Percentiles rank a stretch among this genome's conserved stretches.
Conservation (phyloP, 129 eudicot species). For the Tagetes erecta region DNA sequence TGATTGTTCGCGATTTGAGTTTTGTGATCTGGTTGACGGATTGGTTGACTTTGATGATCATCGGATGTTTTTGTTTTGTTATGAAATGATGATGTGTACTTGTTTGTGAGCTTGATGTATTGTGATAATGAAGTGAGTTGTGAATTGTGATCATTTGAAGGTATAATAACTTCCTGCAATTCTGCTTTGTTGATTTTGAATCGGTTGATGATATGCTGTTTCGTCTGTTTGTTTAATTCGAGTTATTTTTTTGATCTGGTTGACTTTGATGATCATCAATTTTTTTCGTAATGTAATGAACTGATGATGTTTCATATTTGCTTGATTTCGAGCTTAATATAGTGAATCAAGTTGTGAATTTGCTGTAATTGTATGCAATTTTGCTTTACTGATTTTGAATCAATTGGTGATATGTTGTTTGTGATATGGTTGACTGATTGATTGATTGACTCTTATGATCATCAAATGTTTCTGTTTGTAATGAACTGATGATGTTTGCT, state of each 20-base stretch:
- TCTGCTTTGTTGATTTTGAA: constrained; percentile 17
- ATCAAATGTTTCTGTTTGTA: background rate
- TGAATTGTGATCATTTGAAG: constrained; percentile 10
- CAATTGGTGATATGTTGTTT: no score
- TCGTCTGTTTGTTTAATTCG: background rate
- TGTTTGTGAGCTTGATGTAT: no score
- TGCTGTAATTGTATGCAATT: no score
- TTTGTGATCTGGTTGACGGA: constrained; percentile 8
- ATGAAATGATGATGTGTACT: no score
- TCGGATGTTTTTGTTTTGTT: no score
- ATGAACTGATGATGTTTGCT: background rate
- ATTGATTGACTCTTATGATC: background rate
- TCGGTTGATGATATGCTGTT: background rate
- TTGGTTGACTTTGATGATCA: background rate
- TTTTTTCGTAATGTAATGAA: no score
- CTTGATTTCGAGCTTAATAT: no score
- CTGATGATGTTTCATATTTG: no score
- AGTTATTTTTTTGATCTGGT: constrained; percentile 3
- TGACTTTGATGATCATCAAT: background rate
- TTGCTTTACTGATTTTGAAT: no score
- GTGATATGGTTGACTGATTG: constrained; percentile 1
- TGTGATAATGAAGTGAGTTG: no score
- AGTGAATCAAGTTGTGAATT: no score
- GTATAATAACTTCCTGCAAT: constrained; percentile 17
- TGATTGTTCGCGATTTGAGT: background rate